Conservation (phyloP, 2,329 filamentous ascomycete genomes). For the Penicillium sp. region DNA sequence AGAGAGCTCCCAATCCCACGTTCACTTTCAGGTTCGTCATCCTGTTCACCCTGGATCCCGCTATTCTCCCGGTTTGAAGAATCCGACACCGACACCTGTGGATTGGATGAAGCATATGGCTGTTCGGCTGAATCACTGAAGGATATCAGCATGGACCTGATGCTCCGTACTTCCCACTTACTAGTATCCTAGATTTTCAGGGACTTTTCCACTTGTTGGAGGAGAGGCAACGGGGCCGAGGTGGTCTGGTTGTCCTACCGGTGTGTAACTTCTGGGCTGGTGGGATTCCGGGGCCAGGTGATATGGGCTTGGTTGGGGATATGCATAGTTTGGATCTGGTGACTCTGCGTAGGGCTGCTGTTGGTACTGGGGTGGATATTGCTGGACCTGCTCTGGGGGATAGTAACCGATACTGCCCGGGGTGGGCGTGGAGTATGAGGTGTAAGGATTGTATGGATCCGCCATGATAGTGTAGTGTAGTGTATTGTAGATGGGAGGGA, state of each 20-base stretch:
- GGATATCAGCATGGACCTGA: not conserved
- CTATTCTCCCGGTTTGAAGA: slow-evolving; percentile 8
- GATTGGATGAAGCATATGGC: slow-evolving; percentile 19
- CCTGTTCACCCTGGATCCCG: slow-evolving; percentile 1
- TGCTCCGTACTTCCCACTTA: slow-evolving; percentile 14
- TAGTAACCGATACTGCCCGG: slow-evolving; percentile 23
- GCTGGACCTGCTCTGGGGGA: slow-evolving; percentile 22
- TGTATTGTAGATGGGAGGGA: slow-evolving; percentile 1
- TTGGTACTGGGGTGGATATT: slow-evolving; percentile 20
- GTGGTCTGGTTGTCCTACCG: slow-evolving; percentile 33
- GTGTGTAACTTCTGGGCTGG: slow-evolving; percentile 43
- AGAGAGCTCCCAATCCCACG: slow-evolving; percentile 55
- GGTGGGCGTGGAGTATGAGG: slow-evolving; percentile 24
- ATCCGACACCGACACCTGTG: slow-evolving; percentile 16
- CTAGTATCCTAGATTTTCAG: slow-evolving; percentile 34
- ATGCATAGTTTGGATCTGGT: slow-evolving; percentile 23
- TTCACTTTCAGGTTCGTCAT: slow-evolving; percentile 40
- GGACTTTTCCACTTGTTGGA: slow-evolving; percentile 22
- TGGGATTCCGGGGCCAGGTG: slow-evolving; percentile 27
- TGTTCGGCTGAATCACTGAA: slow-evolving; percentile 12
- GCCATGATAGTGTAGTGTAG: slow-evolving; percentile 41
- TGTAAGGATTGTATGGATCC: slow-evolving; percentile 47
- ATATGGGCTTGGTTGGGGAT: slow-evolving; percentile 26
- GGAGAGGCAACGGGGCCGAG: slow-evolving; percentile 39
- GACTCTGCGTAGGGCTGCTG: slow-evolving; percentile 23